Evolutionary conservation across 352 stramenopile genomes (phyloP).

Genomic region (Phytophthora sansomeana): DNA sequence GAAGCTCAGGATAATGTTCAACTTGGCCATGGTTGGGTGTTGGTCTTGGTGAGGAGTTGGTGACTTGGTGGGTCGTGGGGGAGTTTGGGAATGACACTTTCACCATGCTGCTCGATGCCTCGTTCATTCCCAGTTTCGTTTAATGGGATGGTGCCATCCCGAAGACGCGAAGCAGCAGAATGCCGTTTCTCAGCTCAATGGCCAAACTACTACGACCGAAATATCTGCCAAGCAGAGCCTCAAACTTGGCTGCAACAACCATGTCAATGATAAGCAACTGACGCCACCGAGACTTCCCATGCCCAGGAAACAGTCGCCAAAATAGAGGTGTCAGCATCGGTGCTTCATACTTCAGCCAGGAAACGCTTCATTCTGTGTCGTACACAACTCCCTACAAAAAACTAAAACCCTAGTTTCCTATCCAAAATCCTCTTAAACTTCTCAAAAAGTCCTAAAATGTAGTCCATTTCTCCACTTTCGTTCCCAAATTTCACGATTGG

Average conservation of each 20-base stretch:
- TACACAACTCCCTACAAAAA: too few relatives aligned
- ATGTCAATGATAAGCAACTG: not conserved
- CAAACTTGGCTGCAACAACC: not conserved
- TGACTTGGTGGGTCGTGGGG: not conserved
- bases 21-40: conserved; percentile 33
- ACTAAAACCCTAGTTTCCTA: not conserved
- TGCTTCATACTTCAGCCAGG: too few relatives aligned
- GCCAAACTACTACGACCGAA: not conserved
- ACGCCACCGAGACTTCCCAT: not conserved
- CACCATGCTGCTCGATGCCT: not conserved
- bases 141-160: not conserved
- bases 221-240: not conserved
- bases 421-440: not conserved
- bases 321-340: not conserved
- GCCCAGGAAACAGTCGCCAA: not conserved
- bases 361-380: too few relatives aligned
- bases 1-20: conserved; percentile 36
- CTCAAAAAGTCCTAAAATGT: not conserved
- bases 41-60: not conserved
- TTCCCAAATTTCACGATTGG: not conserved
- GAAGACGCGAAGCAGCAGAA: not conserved
- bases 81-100: not conserved
- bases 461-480: not conserved
- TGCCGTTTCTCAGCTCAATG: not conserved
- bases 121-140: not conserved